Base-by-base conservation (phyloP, 1,284 basidiomycete species). In the Cystobasidium slooffiae region DNA sequence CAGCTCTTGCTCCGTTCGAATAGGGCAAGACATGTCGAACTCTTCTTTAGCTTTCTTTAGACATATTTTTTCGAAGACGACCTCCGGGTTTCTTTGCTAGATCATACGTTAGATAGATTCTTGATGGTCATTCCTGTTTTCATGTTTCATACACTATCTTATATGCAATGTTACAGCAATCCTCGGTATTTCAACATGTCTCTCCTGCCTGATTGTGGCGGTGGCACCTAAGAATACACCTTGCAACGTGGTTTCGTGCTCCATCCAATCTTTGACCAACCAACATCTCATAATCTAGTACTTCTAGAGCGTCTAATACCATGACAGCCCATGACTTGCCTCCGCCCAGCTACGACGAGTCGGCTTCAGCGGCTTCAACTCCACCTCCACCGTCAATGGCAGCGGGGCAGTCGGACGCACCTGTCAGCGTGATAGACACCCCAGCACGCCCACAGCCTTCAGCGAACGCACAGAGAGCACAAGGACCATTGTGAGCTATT, bases 281-380 rank as follows among this genome's bases (percentile, higher is more conserved):
- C 18, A 22, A 20, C 5, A 22, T 22, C 14, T 20, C 20, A 22
- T 12, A 20, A 18, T 53, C 52, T 22, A 2, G 18, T 22, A 18
- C 12, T 18, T 3, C 14, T n/a, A 59, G 10, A 1, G 16, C 5
- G 49, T 4, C 49, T 8, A 24, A 20, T 7, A 51, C 24, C 16
- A 51, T 37, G 43, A 37, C 44, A 7, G 65, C 16, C 22, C 63
- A 65, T 9, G 63, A 65, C 63, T 10, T n/a, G 10, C 63, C 31
- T n/a, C 63, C 63, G 1, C 63, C 63, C 6, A 51, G 63, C 63
- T 65, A 65, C 63, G 63, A 65, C 31, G 63, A 49, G 14, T 6
- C 31, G 14, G 20, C 44, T 18, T 18, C 43, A 4, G n/a, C 31
- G 14, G 20, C 44, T 18, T 18, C 43, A 3, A n/a, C 63, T 6